These are phyloP conservation scores for Solanum commersonii DNA, from an alignment of 257 asterid genomes.

Conservation along the genomic window DNA sequence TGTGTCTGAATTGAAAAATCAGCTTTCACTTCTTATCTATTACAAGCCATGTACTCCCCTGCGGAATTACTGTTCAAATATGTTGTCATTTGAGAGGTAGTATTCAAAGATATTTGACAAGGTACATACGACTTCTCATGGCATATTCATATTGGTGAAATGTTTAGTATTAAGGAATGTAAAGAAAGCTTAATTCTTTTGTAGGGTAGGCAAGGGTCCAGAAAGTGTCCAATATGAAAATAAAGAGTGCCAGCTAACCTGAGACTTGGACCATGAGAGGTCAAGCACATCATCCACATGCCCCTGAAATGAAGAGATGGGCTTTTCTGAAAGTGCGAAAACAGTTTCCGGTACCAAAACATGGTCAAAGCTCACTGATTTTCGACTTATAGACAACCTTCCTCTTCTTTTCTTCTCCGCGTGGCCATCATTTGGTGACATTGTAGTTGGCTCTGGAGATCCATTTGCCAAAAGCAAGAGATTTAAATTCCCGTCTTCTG, in stretches of 20 bases:
- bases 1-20: not conserved
- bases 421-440: conserved; percentile 71
- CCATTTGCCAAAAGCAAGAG: conserved; percentile 60
- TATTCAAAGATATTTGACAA: not conserved
- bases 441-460: conserved; percentile 64
- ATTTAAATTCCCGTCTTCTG: conserved; percentile 77
- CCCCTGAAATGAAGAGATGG: conserved; percentile 75
- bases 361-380: conserved; percentile 71
- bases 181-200: not conserved
- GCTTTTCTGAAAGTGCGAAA: conserved; percentile 76
- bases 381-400: conserved; percentile 74
- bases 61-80: not conserved
- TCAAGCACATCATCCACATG: conserved; percentile 84
- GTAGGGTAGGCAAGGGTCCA: not conserved
- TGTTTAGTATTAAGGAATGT: not conserved
- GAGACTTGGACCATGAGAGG: conserved; percentile 98
- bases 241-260: conserved; percentile 41
- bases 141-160: not conserved
- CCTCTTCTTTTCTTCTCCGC: conserved; percentile 77
- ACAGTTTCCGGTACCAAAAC: conserved; percentile 77
- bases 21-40: not conserved
- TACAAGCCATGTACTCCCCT: not conserved
- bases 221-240: not conserved
- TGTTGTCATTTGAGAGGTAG: not conserved
- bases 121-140: not conserved